Evolutionary conservation across 1,284 basidiomycete species (phyloP).

Genomic region (Moesziomyces aphidis): DNA sequence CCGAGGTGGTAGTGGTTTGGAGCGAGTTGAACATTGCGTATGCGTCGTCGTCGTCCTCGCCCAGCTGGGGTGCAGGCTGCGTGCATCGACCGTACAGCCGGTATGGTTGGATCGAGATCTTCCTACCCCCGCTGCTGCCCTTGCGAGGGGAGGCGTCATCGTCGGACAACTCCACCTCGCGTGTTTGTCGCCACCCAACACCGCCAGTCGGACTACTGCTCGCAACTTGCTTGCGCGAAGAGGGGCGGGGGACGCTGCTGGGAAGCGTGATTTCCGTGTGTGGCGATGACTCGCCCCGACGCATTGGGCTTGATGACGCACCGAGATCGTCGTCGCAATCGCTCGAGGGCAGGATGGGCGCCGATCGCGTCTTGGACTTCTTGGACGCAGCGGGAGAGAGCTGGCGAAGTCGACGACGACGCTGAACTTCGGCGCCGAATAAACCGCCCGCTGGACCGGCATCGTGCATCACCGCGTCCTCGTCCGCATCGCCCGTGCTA

Average conservation of each 20-base stretch:
- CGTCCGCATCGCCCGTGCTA: conserved; percentile 1
- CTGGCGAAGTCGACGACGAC: conserved; percentile 19
- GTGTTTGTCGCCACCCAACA: conserved; percentile 15
- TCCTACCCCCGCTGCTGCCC: conserved; percentile 3
- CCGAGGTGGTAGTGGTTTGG: neutral
- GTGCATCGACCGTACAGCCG: conserved; percentile 25
- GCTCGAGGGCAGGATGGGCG: conserved; percentile 5
- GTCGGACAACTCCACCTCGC: conserved; percentile 33
- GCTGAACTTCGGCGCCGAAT: conserved; percentile 33
- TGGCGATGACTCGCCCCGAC: conserved; percentile 24
- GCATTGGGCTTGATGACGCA: conserved; percentile 16
- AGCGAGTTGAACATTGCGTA: conserved; percentile 13
- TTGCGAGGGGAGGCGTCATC: conserved; percentile 17
- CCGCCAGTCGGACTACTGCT: conserved; percentile 5
- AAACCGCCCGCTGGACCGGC: conserved; percentile 22
- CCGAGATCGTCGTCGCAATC: conserved; percentile 11
- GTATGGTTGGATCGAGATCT: conserved; percentile 41
- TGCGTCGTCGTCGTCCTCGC: conserved; percentile 27
- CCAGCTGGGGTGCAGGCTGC: neutral
- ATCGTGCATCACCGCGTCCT: conserved; percentile 23
- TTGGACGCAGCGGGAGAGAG: neutral
- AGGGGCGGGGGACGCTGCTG: conserved; percentile 17
- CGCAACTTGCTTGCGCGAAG: neutral
- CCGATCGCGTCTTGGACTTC: conserved; percentile 18
- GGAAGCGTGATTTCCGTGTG: conserved; percentile 27